Conservation (phyloP, 257 asterid species). For the Solanum microdontum region DNA sequence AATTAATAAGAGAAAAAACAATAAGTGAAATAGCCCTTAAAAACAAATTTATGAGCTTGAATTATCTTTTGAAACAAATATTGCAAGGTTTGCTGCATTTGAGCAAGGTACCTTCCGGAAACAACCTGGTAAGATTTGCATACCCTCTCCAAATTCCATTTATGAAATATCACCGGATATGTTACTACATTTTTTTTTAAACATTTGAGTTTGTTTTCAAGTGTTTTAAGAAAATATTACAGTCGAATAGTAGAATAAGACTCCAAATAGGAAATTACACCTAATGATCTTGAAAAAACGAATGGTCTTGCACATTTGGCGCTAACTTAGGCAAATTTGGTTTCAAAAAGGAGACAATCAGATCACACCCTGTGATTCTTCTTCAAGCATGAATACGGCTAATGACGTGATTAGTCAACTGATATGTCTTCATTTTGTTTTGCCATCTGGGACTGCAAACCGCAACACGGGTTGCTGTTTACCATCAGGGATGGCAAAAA, state of each 20-base stretch:
- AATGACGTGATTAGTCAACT: not conserved
- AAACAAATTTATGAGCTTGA: not conserved
- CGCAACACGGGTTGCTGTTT: constrained; percentile 58
- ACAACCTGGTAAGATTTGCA: not conserved
- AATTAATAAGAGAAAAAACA: not conserved
- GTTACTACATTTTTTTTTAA: not conserved
- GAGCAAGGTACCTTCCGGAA: not conserved
- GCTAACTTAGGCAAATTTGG: not conserved
- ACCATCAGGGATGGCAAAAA: constrained; percentile 90
- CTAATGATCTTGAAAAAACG: not conserved
- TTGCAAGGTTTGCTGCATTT: not conserved
- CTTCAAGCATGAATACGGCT: not conserved
- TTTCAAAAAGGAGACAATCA: not conserved
- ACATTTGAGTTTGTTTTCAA: not conserved
- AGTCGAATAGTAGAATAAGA: not conserved
- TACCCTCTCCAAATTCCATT: not conserved
- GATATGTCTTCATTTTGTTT: not conserved
- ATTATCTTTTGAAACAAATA: not conserved
- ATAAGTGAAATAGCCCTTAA: not conserved
- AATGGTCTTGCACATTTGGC: not conserved
- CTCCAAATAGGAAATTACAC: not conserved
- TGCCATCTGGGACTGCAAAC: constrained; percentile 15
- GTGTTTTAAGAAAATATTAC: not conserved
- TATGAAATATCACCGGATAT: not conserved
- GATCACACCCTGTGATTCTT: not conserved